Base-by-base conservation (phyloP, 2,329 filamentous ascomycete species). In the Coniella vitis region DNA sequence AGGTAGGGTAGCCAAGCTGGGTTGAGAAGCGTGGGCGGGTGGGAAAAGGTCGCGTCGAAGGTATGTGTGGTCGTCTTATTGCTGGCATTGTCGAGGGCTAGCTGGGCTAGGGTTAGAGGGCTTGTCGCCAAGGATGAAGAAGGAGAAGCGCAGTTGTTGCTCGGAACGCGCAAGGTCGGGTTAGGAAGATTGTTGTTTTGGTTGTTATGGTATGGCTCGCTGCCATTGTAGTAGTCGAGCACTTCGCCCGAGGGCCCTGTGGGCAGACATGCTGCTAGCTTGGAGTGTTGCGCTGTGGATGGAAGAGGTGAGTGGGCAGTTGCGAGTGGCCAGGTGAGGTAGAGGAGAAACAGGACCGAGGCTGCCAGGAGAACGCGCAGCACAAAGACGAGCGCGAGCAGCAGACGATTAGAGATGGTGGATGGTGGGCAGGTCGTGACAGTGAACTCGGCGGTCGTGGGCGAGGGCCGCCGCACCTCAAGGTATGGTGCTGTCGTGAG, bases 371-470 rank as follows among this genome's bases (percentile, higher is more conserved):
- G 53, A 36, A 76, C 51, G 31, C 75, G 71, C 29, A 70, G 44
- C 48, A 72, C 57, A 51, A 73, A 60, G 34, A 76, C 65, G 38
- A 74, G 55, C 38, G 63, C 52, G 44, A 74, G 65, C 17, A 76
- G 61, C 31, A 75, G 55, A 36, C 71, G 74, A 7, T 76, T 66
- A 2, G 74, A 59, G 14, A 76, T 52, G 0, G 75, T 76, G 4
- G 69, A 63, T 0, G 70, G 68, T 1, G 86, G 81, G 38, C 82
- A 80, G 50, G 90, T 96, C 32, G 90, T 93, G 48, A 96, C 87
- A 25, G 86, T 94, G 74, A 91, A 97, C 57, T 87, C 86, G 63
- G 87, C 83, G n/a, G 93, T 95, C 3, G 90, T 94, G 40, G 88
- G 84, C 20, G 93, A 90, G 43, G 87, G 86, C 19, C 81, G 78